These are phyloP conservation scores for Coniochaeta ligniaria DNA, from an alignment of 2,329 filamentous ascomycete species.

Conservation along the genomic window DNA sequence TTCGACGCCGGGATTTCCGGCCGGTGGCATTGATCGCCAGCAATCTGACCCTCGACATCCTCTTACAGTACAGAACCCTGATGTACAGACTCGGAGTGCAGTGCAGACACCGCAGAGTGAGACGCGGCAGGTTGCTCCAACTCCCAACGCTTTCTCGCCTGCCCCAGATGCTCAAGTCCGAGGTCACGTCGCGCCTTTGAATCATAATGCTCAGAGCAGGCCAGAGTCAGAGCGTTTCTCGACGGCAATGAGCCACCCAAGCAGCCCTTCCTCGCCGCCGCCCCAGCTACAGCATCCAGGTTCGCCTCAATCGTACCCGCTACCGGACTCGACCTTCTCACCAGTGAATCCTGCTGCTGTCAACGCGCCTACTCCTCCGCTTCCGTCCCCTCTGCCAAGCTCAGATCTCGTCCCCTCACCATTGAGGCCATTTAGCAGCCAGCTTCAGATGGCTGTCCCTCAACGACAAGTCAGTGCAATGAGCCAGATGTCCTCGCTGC, in stretches of 20 bases:
- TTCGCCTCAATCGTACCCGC: constrained; percentile 11
- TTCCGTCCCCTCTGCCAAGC: constrained; percentile 7
- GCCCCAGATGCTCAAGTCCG: background rate
- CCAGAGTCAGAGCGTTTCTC: constrained; percentile 6
- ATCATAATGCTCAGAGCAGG: constrained; percentile 1
- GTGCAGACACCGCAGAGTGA: constrained; percentile 4
- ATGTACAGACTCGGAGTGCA: constrained; percentile 3
- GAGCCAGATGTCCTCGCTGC: constrained; percentile 16
- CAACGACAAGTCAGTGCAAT: constrained; percentile 18
- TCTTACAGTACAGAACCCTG: background rate
- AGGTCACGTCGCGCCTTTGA: background rate
- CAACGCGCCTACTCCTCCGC: background rate
- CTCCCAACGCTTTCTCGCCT: constrained; percentile 3
- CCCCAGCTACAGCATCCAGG: constrained; percentile 11
- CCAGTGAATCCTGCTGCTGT: constrained; percentile 10
- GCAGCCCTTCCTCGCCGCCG: constrained; percentile 3
- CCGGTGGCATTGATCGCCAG: background rate
- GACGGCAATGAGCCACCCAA: constrained; percentile 3
- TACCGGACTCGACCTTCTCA: constrained; percentile 12
- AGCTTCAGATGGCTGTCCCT: constrained; percentile 8
- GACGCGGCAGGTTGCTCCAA: constrained; percentile 2
- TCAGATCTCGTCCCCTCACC: constrained; percentile 1
- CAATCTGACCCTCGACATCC: background rate
- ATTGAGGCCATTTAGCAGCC: constrained; percentile 6
- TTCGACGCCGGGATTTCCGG: background rate